Evolutionary conservation across 441 rosid genomes (phyloP).

Genomic region (Populus hybrid): DNA sequence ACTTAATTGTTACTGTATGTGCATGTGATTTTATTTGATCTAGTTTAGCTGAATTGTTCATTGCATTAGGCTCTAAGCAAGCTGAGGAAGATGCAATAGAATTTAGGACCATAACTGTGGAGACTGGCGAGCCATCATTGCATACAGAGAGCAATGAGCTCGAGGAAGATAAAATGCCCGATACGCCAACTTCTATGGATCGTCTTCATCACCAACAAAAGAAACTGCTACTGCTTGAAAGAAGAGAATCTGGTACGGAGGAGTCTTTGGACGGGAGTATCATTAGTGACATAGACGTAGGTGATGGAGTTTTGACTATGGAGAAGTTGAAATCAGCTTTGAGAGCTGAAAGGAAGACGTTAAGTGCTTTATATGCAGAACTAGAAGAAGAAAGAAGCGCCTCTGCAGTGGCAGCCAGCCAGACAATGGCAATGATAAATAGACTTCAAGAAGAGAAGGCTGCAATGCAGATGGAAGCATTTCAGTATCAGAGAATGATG

Average conservation of each 20-base stretch:
- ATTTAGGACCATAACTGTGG: conserved; percentile 37
- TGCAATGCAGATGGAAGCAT: conserved; percentile 97
- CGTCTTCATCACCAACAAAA: conserved; percentile 48
- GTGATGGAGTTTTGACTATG: conserved; percentile 47
- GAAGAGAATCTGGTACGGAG: conserved; percentile 47
- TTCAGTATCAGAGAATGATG: conserved; percentile 98
- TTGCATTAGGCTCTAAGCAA: conserved; percentile 27
- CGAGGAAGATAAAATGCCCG: conserved; percentile 58
- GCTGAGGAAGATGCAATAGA: conserved; percentile 40
- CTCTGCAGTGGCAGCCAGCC: conserved; percentile 82
- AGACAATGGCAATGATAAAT: conserved; percentile 98
- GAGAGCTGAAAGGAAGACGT: conserved; percentile 59
- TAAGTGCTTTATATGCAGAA: conserved; percentile 60
- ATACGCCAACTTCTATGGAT: conserved; percentile 52
- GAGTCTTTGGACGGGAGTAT: conserved; percentile 62
- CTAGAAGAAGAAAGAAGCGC: conserved; percentile 94
- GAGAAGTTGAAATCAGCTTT: conserved; percentile 63
- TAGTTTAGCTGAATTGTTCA: conserved; percentile 15
- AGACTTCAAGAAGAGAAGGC: conserved; percentile 95
- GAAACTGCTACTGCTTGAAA: conserved; percentile 42
- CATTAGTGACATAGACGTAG: conserved; percentile 43
- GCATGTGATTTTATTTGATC: not conserved
- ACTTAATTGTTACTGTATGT: not conserved
- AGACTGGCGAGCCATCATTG: conserved; percentile 23
- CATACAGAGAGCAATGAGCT: conserved; percentile 35